Conservation (phyloP, 2,329 filamentous ascomycete species). For the Acephala macrosclerotiorum region DNA sequence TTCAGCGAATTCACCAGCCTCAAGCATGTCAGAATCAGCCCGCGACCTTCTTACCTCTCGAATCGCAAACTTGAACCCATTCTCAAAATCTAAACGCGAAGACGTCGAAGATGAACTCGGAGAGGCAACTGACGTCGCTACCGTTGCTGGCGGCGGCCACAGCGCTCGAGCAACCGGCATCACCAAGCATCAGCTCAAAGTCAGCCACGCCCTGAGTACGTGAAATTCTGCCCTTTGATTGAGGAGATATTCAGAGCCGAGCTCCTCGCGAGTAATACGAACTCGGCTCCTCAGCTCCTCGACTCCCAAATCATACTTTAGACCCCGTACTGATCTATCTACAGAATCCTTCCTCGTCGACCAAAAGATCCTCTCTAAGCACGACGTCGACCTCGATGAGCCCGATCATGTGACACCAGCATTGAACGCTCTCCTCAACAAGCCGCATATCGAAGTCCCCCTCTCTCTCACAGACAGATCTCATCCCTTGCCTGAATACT, state of each 20-base stretch:
- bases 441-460: slow-evolving; percentile 65
- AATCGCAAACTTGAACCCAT: neutral
- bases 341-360: slow-evolving; percentile 61
- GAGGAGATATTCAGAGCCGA: too few species aligned
- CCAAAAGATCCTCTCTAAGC: slow-evolving; percentile 56
- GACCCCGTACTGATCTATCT: too few species aligned
- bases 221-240: too few species aligned
- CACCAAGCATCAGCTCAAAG: slow-evolving; percentile 61
- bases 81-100: slow-evolving; percentile 15
- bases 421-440: slow-evolving; percentile 60
- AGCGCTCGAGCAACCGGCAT: slow-evolving; percentile 46
- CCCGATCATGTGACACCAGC: slow-evolving; percentile 52
- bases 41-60: neutral
- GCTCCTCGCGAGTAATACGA: too few species aligned
- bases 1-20: neutral
- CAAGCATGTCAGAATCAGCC: neutral
- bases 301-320: too few species aligned
- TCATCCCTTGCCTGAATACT: slow-evolving; percentile 72
- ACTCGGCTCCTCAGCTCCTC: too few species aligned
- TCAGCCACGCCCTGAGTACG: slow-evolving; percentile 66
- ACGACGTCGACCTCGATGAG: slow-evolving; percentile 55
- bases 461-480: slow-evolving; percentile 61
- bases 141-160: slow-evolving; percentile 34
- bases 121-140: slow-evolving; percentile 16
- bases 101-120: slow-evolving; percentile 23